phyloP scores from a whole-genome alignment of 129 eudicot species.

The Lactuca saligna region DNA sequence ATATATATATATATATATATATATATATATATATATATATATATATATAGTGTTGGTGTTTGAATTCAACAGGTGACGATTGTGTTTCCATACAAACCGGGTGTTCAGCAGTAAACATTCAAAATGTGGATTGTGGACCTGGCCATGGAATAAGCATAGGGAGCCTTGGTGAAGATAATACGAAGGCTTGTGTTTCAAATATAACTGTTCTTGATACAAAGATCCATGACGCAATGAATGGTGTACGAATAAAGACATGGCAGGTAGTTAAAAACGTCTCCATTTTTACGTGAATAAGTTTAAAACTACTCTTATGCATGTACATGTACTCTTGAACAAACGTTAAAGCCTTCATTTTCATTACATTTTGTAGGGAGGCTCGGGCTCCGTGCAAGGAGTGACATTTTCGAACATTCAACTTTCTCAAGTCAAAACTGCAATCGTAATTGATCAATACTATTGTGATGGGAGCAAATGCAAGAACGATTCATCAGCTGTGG shows the following conservation, averaged over 20 bases:
- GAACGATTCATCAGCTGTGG: slow-evolving; percentile 65
- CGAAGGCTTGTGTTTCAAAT: slow-evolving; percentile 68
- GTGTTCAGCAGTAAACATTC: slow-evolving; percentile 46
- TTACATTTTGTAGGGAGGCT: slow-evolving; percentile 56
- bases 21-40: too few species aligned
- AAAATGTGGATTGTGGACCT: slow-evolving; percentile 66
- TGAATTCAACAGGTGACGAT: slow-evolving; percentile 56
- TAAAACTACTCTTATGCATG: too few species aligned
- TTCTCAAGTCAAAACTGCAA: slow-evolving; percentile 57
- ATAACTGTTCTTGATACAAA: slow-evolving; percentile 57
- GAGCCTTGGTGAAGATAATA: slow-evolving; percentile 53
- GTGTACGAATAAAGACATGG: slow-evolving; percentile 87
- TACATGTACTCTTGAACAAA: background rate
- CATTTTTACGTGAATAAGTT: background rate
- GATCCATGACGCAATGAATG: slow-evolving; percentile 45
- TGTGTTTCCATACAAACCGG: slow-evolving; percentile 81
- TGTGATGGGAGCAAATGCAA: slow-evolving; percentile 53
- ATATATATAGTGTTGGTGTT: background rate
- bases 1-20: background rate
- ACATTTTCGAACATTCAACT: slow-evolving; percentile 64
- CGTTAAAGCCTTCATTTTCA: background rate
- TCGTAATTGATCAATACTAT: slow-evolving; percentile 75
- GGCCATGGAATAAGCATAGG: slow-evolving; percentile 89
- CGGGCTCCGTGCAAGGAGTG: slow-evolving; percentile 74
- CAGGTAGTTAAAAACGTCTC: slow-evolving; percentile 38